Evolutionary conservation across 495 filamentous ascomycete species (phyloP).

Genomic region (Neurospora pannonica): DNA sequence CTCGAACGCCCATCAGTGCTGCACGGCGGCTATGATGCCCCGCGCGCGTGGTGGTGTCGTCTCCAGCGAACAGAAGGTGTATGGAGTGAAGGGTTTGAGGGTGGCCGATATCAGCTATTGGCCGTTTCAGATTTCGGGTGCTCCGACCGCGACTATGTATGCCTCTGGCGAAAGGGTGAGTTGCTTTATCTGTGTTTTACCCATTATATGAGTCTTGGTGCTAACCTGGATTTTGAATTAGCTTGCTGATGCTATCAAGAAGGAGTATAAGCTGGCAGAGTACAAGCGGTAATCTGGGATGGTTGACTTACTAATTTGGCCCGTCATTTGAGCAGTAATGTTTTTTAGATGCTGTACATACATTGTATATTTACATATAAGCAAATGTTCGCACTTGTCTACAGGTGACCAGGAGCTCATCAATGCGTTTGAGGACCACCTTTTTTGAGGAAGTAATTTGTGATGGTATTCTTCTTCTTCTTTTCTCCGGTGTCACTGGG

Average conservation of each 20-base stretch:
- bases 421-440: neutral
- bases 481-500: neutral
- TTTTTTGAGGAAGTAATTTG: neutral
- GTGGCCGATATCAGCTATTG: constrained; percentile 25
- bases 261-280: constrained; percentile 13
- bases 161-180: constrained; percentile 41
- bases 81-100: constrained; percentile 37
- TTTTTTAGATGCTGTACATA: neutral
- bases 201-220: neutral
- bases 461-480: neutral
- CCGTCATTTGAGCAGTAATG: neutral
- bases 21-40: constrained; percentile 40
- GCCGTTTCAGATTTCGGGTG: constrained; percentile 33
- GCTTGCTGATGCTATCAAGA: constrained; percentile 22
- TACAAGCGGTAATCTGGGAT: neutral
- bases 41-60: constrained; percentile 34
- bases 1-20: constrained; percentile 25
- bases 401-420: neutral
- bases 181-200: neutral
- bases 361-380: neutral
- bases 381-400: neutral
- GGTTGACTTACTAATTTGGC: neutral
- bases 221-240: neutral
- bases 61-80: constrained; percentile 36
- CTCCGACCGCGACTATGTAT: constrained; percentile 41